Evolutionary conservation across 2,329 filamentous ascomycete genomes (phyloP).

Genomic region (Xylaria arbuscula): DNA sequence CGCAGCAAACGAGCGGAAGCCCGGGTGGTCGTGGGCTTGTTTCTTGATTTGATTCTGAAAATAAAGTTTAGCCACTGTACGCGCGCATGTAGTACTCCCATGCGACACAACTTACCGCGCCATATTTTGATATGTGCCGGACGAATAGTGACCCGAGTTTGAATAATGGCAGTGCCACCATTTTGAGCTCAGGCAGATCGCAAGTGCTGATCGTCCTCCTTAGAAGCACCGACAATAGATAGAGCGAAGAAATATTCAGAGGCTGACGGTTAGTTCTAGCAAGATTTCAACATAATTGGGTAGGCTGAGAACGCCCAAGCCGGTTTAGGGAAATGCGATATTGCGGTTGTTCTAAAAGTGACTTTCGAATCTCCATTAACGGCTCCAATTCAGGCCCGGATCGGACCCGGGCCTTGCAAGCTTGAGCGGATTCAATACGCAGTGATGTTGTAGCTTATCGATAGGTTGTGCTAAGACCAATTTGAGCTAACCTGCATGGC

Average conservation of each 20-base stretch:
- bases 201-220: constrained; percentile 1
- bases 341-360: constrained; percentile 12
- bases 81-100: not conserved
- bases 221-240: not conserved
- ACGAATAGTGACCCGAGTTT: constrained; percentile 74
- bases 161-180: constrained; percentile 75
- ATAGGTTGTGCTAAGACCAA: not conserved
- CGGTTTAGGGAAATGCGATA: constrained; percentile 14
- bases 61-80: constrained; percentile 26
- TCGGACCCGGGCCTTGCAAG: not conserved
- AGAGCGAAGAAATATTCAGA: not conserved
- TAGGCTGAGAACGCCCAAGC: constrained; percentile 18
- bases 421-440: not conserved
- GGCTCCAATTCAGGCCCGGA: not conserved
- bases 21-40: constrained; percentile 72
- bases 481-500: not conserved
- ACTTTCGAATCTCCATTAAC: constrained; percentile 4
- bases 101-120: constrained; percentile 63
- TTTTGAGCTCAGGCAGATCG: constrained; percentile 57
- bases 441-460: not conserved
- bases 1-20: constrained; percentile 70
- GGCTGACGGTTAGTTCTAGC: not conserved
- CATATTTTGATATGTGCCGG: constrained; percentile 75
- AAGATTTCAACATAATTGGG: constrained; percentile 11
- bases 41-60: constrained; percentile 72